These are phyloP conservation scores for Paraconiothyrium sp. DNA, from an alignment of 2,329 filamentous ascomycete genomes.

Conservation along the genomic window DNA sequence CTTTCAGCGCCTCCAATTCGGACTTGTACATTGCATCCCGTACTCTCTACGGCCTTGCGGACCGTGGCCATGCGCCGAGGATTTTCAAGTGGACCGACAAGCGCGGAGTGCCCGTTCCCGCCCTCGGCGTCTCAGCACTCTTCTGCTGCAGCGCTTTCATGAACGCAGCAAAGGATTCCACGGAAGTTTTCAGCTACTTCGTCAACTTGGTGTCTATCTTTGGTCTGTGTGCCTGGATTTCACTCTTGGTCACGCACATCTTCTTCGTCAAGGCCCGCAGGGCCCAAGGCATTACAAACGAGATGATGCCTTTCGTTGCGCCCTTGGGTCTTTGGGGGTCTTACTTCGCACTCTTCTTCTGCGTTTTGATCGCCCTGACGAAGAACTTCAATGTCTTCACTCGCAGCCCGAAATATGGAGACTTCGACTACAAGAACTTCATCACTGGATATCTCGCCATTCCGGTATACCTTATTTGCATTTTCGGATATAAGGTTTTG, in stretches of 20 bases:
- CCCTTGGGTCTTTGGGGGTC: constrained; percentile 78
- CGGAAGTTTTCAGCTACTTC: constrained; percentile 58
- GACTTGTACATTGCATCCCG: constrained; percentile 79
- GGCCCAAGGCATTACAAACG: constrained; percentile 57
- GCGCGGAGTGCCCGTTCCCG: constrained; percentile 74
- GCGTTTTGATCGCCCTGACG: constrained; percentile 69
- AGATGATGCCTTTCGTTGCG: constrained; percentile 65
- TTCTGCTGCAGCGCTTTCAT: constrained; percentile 74
- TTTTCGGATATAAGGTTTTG: constrained; percentile 63
- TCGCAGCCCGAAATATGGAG: constrained; percentile 54
- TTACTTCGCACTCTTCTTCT: constrained; percentile 73
- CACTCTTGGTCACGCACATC: constrained; percentile 60
- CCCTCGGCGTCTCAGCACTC: constrained; percentile 67
- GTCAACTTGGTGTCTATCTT: constrained; percentile 57
- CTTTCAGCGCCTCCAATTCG: constrained; percentile 80
- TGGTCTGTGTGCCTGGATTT: constrained; percentile 59
- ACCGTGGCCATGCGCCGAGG: constrained; percentile 74
- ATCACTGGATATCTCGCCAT: constrained; percentile 81
- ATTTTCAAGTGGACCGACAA: constrained; percentile 77
- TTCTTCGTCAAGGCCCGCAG: constrained; percentile 57
- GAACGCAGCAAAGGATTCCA: constrained; percentile 55
- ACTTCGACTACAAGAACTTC: constrained; percentile 78
- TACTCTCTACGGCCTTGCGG: constrained; percentile 76
- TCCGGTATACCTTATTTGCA: constrained; percentile 73
- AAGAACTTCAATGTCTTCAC: constrained; percentile 84